Evolutionary conservation across 2,329 filamentous ascomycete genomes (phyloP).

Genomic region (Fusarium sambucinum): DNA sequence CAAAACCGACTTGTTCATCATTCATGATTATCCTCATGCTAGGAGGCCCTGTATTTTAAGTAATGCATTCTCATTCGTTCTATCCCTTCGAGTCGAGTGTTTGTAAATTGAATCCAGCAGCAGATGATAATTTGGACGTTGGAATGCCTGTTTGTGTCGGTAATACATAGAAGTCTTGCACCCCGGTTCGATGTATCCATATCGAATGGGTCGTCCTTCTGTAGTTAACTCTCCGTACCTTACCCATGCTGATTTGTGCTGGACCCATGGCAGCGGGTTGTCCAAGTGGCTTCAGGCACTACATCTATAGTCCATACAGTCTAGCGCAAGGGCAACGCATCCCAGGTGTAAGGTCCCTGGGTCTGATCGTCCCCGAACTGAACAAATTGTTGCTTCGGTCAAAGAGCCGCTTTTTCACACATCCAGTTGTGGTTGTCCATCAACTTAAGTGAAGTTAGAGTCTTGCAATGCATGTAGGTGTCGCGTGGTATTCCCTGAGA

Average conservation of each 20-base stretch:
- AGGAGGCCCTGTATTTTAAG: not conserved
- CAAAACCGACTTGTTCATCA: conserved; percentile 1
- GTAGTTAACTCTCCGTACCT: conserved; percentile 30
- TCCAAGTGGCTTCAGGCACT: conserved; percentile 35
- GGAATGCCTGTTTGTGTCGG: conserved; percentile 24
- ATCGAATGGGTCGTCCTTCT: conserved; percentile 40
- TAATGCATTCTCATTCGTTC: not conserved
- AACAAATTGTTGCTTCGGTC: conserved; percentile 12
- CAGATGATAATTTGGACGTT: conserved; percentile 31
- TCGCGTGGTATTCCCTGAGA: not conserved
- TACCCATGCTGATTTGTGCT: conserved; percentile 29
- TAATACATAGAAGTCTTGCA: conserved; percentile 31
- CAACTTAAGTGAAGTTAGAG: not conserved
- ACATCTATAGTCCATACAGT: conserved; percentile 35
- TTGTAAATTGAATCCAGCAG: conserved; percentile 25
- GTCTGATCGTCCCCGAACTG: conserved; percentile 44
- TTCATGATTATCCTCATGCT: not conserved
- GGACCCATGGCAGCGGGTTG: conserved; percentile 49
- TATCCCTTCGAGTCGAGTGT: conserved; percentile 6
- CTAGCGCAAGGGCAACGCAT: conserved; percentile 40
- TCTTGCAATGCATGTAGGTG: not conserved
- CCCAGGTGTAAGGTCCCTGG: conserved; percentile 37
- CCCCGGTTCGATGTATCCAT: conserved; percentile 32
- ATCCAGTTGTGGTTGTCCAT: not conserved
- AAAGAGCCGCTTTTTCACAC: not conserved